Evolutionary conservation across 441 rosid species (phyloP), one percentile per base, ranked within the genome.

Genomic region (Hura crepitans): DNA sequence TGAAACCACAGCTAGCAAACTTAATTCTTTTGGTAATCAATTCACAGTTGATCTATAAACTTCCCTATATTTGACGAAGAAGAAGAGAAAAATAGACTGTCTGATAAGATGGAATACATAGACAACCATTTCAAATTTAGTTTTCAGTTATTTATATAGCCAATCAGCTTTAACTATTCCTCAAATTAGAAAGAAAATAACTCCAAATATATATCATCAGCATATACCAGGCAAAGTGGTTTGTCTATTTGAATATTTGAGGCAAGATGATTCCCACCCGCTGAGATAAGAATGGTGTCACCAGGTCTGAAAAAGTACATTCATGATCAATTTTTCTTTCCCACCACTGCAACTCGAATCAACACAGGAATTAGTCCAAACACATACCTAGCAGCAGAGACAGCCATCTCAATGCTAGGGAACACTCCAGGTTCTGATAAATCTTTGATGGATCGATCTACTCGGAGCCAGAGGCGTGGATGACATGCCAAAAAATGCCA

Each of bases 401-500:
- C 90, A 60, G 98, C 99, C 56, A 81, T 75, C 75, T 89, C 96
- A 69, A 92, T 82, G 83, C 76, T 81, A 27, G 85, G 85, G 79
- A 85, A 95, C 74, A 89, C 90, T 53, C 96, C 96, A 39, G 90
- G 89, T 71, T 86, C 86, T 0, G 85, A 64, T 47, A 76, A 62
- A 71, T 81, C 89, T 77, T 87, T 87, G 23, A 81, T 62, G 39
- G 89, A 84, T 11, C 83, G 87, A 47, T 95, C 97, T 51, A 95
- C 99, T 31, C 96, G 89, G 42, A 95, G 86, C 99, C 99, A 95
- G 76, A 92, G 63, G 59, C 84, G 92, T 80, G 99, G 99, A 49
- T 95, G 99, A 79, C 97, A 92, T 58, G 97, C 99, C 86, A 95
- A 78, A 77, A 82, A 85, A 71, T 70, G 65, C 99, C 99, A 95